phyloP scores from a whole-genome alignment of 108 stramenopile genomes.

The Conticribra guillardii region DNA sequence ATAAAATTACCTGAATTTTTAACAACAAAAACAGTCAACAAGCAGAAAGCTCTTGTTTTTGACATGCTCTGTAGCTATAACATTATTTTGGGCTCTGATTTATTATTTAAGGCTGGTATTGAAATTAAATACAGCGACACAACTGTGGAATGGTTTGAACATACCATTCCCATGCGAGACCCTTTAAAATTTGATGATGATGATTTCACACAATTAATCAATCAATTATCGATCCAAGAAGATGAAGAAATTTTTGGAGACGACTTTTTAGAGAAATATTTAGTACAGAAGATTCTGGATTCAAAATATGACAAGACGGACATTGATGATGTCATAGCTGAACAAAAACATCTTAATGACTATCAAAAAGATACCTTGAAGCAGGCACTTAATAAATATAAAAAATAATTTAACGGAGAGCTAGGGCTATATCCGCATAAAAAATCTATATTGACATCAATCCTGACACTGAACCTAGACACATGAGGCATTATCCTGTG shows the following conservation, averaged over 20 bases:
- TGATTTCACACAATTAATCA: no score
- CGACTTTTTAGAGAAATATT: not conserved
- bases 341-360: constrained; percentile 39
- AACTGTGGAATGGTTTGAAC: no score
- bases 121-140: no score
- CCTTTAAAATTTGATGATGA: no score
- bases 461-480: constrained; percentile 26
- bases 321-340: constrained; percentile 15
- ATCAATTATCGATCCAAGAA: not conserved
- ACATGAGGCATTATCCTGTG: constrained; percentile 26
- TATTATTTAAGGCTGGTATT: no score
- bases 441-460: constrained; percentile 42
- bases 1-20: no score
- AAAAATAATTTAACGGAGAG: constrained; percentile 40
- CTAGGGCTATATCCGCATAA: constrained; percentile 37
- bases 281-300: constrained; percentile 21
- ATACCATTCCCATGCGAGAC: no score
- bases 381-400: constrained; percentile 10
- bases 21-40: no score
- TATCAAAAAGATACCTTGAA: constrained; percentile 16
- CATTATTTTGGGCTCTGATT: no score
- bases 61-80: no score
- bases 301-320: constrained; percentile 32
- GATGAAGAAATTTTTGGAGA: constrained; percentile 3
- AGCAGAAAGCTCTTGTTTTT: no score